These are phyloP conservation scores for Colletotrichum sp. DNA, from an alignment of 2,329 filamentous ascomycete species.

Conservation along the genomic window DNA sequence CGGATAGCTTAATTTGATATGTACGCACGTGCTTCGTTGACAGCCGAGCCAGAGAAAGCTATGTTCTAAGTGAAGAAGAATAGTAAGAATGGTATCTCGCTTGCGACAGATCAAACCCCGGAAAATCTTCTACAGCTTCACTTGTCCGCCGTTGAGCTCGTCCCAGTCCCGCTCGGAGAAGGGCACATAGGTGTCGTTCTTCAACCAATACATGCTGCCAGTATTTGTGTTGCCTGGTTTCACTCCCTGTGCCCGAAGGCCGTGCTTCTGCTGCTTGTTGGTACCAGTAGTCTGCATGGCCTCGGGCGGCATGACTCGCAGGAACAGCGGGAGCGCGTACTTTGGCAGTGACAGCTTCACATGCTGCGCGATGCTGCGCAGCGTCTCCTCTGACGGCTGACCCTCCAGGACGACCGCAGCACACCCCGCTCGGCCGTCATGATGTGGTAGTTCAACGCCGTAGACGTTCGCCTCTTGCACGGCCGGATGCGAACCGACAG, in stretches of 20 bases:
- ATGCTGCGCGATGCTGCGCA: slow-evolving; percentile 67
- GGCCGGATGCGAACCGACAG: slow-evolving; percentile 67
- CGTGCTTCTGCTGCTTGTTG: slow-evolving; percentile 86
- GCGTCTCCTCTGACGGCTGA: slow-evolving; percentile 42
- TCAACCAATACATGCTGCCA: slow-evolving; percentile 68
- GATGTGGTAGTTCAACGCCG: slow-evolving; percentile 77
- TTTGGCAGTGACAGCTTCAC: slow-evolving; percentile 63
- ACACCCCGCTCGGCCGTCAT: slow-evolving; percentile 85
- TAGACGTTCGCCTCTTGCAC: slow-evolving; percentile 86
- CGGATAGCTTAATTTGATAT: not conserved
- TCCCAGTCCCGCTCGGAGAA: slow-evolving; percentile 75
- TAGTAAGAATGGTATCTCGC: slow-evolving; percentile 13
- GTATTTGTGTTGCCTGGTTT: slow-evolving; percentile 60
- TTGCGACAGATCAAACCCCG: not conserved
- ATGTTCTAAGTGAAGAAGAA: not conserved
- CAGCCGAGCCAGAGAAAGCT: not conserved
- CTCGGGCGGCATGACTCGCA: slow-evolving; percentile 66
- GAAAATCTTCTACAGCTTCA: slow-evolving; percentile 62
- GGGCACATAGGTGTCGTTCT: slow-evolving; percentile 66
- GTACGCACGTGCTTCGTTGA: not conserved
- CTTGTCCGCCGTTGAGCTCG: slow-evolving; percentile 66
- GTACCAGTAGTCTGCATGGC: slow-evolving; percentile 76
- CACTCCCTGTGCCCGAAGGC: slow-evolving; percentile 74
- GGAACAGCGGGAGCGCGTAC: slow-evolving; percentile 79
- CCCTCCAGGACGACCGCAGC: slow-evolving; percentile 68